Base-by-base conservation (phyloP, 305 asterid genomes). In the Withania somnifera region DNA sequence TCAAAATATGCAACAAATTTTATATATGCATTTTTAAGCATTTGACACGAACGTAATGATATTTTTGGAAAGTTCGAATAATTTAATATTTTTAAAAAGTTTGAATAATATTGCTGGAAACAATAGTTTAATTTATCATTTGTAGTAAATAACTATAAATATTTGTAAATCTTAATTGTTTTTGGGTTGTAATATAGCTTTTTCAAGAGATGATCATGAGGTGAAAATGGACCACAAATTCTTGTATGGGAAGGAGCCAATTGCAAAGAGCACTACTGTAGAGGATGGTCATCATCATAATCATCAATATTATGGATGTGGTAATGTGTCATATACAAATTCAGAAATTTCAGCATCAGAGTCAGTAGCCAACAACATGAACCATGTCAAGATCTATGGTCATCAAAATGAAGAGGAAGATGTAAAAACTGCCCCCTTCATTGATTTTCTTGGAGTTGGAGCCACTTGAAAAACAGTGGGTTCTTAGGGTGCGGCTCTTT, bases 381-480 rank as follows among this genome's bases (percentile, higher is more conserved):
- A 83, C 78, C 69, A 40, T 61, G 83, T 71, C 45, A 32, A 52
- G 58, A 42, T 51, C 34, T 42, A 69, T 68, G 77, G 36, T 34
- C 87, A 88, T 40, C 77, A 38, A 63, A 86, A 83, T 9, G 36
- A 73, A 75, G 66, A 60, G 52, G 77, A 63, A 2, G 30, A 32
- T 51, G 63, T 45, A 45, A 69, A 66, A 64, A 77, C 51, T 24
- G 24, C 88, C 83, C 87, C 77, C 42, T 94, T 90, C 89, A 91
- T 92, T 86, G 98, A 94, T 91, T 94, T 94, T 85, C 98, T 94
- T 86, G 96, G 97, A 84, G 95, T 91, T 85, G 95, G 94, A 80
- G 84, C 91, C 90, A 89, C 88, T 81, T 91, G 85, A 90, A 76
- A 64, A 61, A 19, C 45, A 60, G 52, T 54, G 53, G 77, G 57